Evolutionary conservation across 306 rosid species (phyloP).

Genomic region (Prunus kanzakura): DNA sequence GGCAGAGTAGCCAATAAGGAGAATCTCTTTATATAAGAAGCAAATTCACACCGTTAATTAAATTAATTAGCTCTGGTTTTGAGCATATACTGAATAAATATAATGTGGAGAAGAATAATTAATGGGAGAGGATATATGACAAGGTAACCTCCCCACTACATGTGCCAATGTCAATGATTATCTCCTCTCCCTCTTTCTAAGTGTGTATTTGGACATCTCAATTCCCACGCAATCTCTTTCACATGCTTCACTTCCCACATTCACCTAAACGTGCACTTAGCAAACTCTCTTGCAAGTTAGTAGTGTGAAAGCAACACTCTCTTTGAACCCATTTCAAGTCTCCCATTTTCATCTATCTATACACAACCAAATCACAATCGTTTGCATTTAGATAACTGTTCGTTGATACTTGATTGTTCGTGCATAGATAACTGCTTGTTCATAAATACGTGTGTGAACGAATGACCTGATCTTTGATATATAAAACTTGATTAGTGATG

Average conservation of each 20-base stretch:
- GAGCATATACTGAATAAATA: conserved; percentile 4
- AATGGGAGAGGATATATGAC: conserved; percentile 23
- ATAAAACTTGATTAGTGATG: too few species aligned
- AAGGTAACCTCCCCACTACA: conserved; percentile 43
- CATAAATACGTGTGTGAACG: not conserved
- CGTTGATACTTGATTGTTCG: not conserved
- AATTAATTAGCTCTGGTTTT: not conserved
- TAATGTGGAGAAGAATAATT: conserved; percentile 23
- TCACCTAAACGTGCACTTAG: conserved; percentile 69
- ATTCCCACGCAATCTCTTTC: conserved; percentile 48
- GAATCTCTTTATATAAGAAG: conserved; percentile 11
- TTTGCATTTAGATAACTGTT: not conserved
- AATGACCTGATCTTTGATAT: too few species aligned
- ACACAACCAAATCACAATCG: not conserved
- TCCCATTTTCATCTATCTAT: not conserved
- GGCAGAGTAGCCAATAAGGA: conserved; percentile 4
- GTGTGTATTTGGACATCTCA: conserved; percentile 47
- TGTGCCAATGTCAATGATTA: conserved; percentile 44
- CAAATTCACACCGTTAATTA: not conserved
- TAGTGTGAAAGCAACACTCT: not conserved
- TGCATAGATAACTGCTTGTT: not conserved
- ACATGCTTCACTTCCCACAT: conserved; percentile 47
- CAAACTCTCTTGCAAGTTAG: conserved; percentile 42
- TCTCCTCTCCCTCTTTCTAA: conserved; percentile 10
- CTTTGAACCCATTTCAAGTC: not conserved